Base-by-base conservation (phyloP, 768 basidiomycete genomes). In the Chalciporus piperatus region DNA sequence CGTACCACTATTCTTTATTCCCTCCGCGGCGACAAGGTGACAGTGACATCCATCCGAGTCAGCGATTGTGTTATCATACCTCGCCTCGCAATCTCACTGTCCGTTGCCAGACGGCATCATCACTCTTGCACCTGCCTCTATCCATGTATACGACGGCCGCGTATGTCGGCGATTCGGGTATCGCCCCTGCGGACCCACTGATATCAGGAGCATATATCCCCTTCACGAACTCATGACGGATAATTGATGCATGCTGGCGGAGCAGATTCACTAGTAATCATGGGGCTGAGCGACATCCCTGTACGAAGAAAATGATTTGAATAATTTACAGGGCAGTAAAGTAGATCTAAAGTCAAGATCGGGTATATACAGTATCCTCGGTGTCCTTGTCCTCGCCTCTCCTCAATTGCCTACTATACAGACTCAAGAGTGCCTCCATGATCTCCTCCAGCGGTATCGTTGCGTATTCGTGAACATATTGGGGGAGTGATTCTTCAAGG, bases 401-500 rank as follows among this genome's bases (percentile, higher is more conserved):
- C 44, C 75, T 73, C 44, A 92, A 66, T 59, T 93, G 91, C 58
- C 77, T 81, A 66, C 83, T 89, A 61, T 93, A 93, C 52, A 93
- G 42, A 60, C 82, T 84, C 49, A 92, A 63, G 16, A 93, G 70
- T 16, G 82, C 79, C 60, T 89, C 87, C 83, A 91, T 88, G 45
- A 94, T 89, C 63, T 88, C 81, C 70, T 92, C 90, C 43, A 92
- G 70, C 3, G 92, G 89, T 50, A 76, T 71, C n/a, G 89, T 86
- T 6, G 87, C 92, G 55, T 89, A 92, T 67, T 94, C 90, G 51
- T 92, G 81, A 33, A 93, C 87, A 60, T 90, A 92, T 57, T 89
- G 87, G 12, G 91, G 90, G n/a, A 92, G 63, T 1, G 88, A 84
- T 56, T 91, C 89, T 63, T 91, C 87, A 45, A 92, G 69, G 63